Evolutionary conservation across 495 filamentous ascomycete species (phyloP), one percentile per base, ranked within the genome.

Genomic region (Platismatia glauca): DNA sequence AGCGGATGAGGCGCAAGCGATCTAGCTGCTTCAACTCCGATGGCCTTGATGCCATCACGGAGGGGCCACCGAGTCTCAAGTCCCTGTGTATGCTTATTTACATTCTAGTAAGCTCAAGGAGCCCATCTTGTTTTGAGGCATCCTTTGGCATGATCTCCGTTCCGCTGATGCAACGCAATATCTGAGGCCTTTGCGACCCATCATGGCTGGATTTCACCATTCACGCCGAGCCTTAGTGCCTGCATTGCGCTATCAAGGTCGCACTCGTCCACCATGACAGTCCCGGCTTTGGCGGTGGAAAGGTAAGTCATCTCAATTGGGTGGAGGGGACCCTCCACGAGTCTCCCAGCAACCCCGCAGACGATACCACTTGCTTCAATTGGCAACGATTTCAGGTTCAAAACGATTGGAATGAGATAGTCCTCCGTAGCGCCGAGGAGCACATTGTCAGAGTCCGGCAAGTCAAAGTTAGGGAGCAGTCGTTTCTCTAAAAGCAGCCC

Each of bases 291-390:
- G 16, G 91, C 91, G 3, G 93, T 97, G 66, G 85, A 89, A 61
- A 97, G 77, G 69, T 96, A 98, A 62, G 86, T 89, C 76, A 98
- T 86, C 74, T 96, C 93, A n/a, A 91, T 81, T 27, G 81, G 58
- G 64, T 52, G 43, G 46, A 53, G 59, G 11, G 75, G 76, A 16
- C 73, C 82, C 27, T 83, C 82, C 2, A 89, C 88, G 46, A 96
- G 78, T 64, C 82, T 82, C 18, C 90, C 88, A 1, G 92, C 92
- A 24, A 97, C 89, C 11, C 92, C 92, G 67, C 90, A 95, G 41
- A 97, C 90, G 59, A 97, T 96, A 39, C 94, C 94, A 2, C 91
- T 95, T 6, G 89, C 91, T 72, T 96, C 92, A 29, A 91, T 79
- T 1, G 92, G 90, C 4, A 97, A 78, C 35, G 86, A 84, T 27